These are phyloP conservation scores for Ascosphaera pollenicola DNA, from an alignment of 2,329 filamentous ascomycete species.

Conservation along the genomic window DNA sequence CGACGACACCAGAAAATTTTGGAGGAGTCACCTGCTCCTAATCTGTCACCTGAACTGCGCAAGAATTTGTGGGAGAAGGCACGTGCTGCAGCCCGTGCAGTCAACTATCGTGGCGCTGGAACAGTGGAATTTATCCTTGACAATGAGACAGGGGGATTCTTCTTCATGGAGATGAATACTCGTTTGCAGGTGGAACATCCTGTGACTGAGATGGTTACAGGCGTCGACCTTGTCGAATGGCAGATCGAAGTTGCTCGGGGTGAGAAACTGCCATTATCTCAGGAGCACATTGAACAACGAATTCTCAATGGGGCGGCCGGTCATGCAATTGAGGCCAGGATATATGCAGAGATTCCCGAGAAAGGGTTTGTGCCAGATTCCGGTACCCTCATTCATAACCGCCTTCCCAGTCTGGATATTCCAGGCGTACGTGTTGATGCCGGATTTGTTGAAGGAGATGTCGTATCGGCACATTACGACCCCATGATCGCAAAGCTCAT, in stretches of 20 bases:
- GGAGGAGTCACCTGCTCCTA: conserved; percentile 42
- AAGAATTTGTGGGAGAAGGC: conserved; percentile 46
- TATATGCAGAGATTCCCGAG: conserved; percentile 89
- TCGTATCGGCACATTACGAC: conserved; percentile 85
- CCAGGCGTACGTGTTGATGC: conserved; percentile 76
- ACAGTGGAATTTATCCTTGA: conserved; percentile 51
- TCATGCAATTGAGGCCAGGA: conserved; percentile 82
- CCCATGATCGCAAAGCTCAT: conserved; percentile 99
- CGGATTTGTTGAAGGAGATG: conserved; percentile 76
- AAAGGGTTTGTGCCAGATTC: conserved; percentile 88
- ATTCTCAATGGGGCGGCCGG: conserved; percentile 44
- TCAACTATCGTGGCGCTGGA: conserved; percentile 42
- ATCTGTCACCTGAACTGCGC: conserved; percentile 34
- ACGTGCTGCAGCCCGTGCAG: conserved; percentile 37
- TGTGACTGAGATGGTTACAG: conserved; percentile 63
- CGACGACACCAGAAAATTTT: conserved; percentile 43
- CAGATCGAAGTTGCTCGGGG: conserved; percentile 72
- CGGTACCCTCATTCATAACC: conserved; percentile 63
- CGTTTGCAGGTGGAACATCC: conserved; percentile 92
- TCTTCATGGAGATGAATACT: conserved; percentile 56
- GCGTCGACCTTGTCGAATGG: conserved; percentile 74
- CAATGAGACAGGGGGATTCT: conserved; percentile 42
- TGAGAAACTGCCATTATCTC: conserved; percentile 41
- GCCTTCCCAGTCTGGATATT: conserved; percentile 40
- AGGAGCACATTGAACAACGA: conserved; percentile 40